Conservation (phyloP, 148 eudicot genomes). For the Chenopodium quinoa region DNA sequence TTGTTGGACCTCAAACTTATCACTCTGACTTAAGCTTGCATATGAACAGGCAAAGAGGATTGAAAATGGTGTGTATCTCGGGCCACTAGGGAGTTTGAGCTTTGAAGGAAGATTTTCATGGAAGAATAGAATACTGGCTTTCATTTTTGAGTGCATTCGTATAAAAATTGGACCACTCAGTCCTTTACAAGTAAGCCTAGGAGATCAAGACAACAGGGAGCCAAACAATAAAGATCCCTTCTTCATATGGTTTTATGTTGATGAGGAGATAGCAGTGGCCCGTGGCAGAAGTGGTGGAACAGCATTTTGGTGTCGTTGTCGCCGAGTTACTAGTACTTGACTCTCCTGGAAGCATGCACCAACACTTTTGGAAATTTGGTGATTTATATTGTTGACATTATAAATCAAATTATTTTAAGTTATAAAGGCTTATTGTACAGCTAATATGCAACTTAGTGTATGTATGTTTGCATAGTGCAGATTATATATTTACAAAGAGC, state of each 20-base stretch:
- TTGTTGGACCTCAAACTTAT: background rate
- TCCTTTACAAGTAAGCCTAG: slow-evolving; percentile 61
- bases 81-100: slow-evolving; percentile 65
- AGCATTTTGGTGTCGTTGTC: slow-evolving; percentile 94
- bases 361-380: background rate
- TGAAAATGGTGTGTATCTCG: slow-evolving; percentile 89
- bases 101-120: slow-evolving; percentile 90
- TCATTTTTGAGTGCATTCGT: slow-evolving; percentile 69
- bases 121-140: slow-evolving; percentile 86
- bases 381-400: background rate
- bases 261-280: slow-evolving; percentile 94
- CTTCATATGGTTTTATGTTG: slow-evolving; percentile 89
- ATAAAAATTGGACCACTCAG: slow-evolving; percentile 76
- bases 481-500: background rate
- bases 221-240: slow-evolving; percentile 79
- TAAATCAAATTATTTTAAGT: background rate
- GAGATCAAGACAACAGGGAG: slow-evolving; percentile 63
- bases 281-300: slow-evolving; percentile 95
- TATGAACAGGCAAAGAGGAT: slow-evolving; percentile 71
- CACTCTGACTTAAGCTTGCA: background rate
- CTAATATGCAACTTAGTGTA: background rate
- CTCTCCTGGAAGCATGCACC: background rate
- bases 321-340: slow-evolving; percentile 35
- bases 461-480: background rate
- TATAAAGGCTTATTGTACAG: background rate